Percentiles rank a stretch among this genome's conserved stretches.
phyloP scores from a whole-genome alignment of 2,329 filamentous ascomycete species.

The Cercospora janseana region DNA sequence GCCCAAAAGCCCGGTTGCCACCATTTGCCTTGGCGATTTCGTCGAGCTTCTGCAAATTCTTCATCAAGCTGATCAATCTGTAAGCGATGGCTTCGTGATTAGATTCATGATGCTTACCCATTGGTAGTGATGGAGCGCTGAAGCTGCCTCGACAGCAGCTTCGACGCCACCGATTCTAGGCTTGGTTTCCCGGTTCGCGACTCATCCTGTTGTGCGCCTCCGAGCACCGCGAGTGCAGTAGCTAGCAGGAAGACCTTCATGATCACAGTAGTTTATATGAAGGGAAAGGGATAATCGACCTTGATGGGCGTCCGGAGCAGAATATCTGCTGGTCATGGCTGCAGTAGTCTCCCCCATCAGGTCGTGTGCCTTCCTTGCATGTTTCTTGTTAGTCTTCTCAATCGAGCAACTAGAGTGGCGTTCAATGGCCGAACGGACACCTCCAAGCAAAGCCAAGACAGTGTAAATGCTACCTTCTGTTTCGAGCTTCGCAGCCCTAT shows the following conservation, averaged over 20 bases:
- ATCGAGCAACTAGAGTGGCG: constrained; percentile 5
- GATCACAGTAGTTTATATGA: neutral
- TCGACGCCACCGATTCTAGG: constrained; percentile 7
- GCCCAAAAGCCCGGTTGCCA: constrained; percentile 60
- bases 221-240: neutral
- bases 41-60: constrained; percentile 56
- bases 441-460: constrained; percentile 13
- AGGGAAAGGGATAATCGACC: neutral
- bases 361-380: neutral
- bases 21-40: constrained; percentile 56
- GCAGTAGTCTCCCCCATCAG: neutral
- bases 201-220: constrained; percentile 4
- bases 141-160: constrained; percentile 15
- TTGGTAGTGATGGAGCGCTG: constrained; percentile 19
- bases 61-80: constrained; percentile 47
- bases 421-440: constrained; percentile 3
- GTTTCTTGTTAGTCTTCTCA: constrained; percentile 1
- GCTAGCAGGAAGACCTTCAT: constrained; percentile 7
- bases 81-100: neutral
- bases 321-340: neutral
- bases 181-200: constrained; percentile 2
- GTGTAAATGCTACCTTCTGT: constrained; percentile 3
- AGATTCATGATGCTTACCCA: constrained; percentile 6
- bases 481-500: constrained; percentile 4
- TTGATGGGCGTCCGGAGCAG: constrained; percentile 2